Percentiles rank a stretch among this genome's conserved stretches.
phyloP scores from a whole-genome alignment of 2,329 filamentous ascomycete genomes.

The Botryotinia narcissicola region DNA sequence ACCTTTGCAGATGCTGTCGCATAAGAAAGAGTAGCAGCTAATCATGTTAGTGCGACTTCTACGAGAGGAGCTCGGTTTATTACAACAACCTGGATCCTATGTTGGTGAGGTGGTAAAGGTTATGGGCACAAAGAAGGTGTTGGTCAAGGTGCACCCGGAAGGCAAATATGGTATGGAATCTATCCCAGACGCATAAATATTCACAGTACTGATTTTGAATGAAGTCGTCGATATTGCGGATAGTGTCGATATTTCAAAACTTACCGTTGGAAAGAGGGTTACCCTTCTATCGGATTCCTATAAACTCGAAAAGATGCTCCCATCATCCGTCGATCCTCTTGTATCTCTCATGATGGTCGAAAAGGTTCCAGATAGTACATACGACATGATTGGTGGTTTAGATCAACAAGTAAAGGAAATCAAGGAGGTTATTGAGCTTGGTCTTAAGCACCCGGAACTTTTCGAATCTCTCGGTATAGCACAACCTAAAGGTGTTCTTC shows the following conservation, averaged over 20 bases:
- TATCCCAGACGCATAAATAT: neutral
- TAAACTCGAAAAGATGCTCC: slow-evolving; percentile 97
- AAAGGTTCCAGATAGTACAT: slow-evolving; percentile 98
- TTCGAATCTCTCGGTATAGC: slow-evolving; percentile 99
- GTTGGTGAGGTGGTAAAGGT: slow-evolving; percentile 99
- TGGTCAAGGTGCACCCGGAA: slow-evolving; percentile 98
- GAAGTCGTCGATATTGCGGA: slow-evolving; percentile 94
- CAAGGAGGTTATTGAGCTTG: slow-evolving; percentile 99
- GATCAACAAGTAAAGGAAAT: slow-evolving; percentile 99
- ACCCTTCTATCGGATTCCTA: slow-evolving; percentile 96
- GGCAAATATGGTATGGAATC: slow-evolving; percentile 88
- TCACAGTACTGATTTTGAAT: neutral
- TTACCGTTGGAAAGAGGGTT: slow-evolving; percentile 95
- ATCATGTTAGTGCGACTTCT: slow-evolving; percentile 69
- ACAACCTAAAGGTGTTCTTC: slow-evolving; percentile 93
- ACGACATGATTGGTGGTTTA: slow-evolving; percentile 99
- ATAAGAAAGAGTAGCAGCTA: slow-evolving; percentile 23
- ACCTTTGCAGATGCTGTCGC: neutral
- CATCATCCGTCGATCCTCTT: slow-evolving; percentile 95
- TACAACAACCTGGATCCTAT: slow-evolving; percentile 97
- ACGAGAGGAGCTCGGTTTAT: slow-evolving; percentile 88
- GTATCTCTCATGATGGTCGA: slow-evolving; percentile 99
- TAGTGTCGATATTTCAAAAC: slow-evolving; percentile 89
- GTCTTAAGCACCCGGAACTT: slow-evolving; percentile 95
- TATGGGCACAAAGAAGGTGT: slow-evolving; percentile 98